phyloP scores from a whole-genome alignment of 768 basidiomycete genomes.

The Amanita brunnescens region DNA sequence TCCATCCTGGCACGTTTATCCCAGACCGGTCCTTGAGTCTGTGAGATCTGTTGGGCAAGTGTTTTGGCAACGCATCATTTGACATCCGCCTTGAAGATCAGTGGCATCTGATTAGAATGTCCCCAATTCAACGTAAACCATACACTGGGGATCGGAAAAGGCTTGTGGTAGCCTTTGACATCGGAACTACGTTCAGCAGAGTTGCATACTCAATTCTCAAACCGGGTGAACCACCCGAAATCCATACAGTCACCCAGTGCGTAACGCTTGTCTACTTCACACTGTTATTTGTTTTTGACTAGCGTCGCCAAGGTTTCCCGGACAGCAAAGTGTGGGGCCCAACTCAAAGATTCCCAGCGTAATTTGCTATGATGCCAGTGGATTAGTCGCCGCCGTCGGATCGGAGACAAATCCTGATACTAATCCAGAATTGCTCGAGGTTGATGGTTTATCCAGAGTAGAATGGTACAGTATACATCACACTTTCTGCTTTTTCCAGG shows the following conservation, averaged over 20 bases:
- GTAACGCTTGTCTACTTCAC: no score
- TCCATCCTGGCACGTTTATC: no score
- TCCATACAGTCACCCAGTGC: constrained; percentile 15
- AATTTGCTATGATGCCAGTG: constrained; percentile 2
- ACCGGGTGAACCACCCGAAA: constrained; percentile 15
- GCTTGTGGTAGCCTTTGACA: not conserved
- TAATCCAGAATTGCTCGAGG: not conserved
- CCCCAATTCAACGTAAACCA: no score
- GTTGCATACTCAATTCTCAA: constrained; percentile 10
- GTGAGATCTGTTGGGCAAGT: no score
- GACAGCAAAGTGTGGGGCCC: not conserved
- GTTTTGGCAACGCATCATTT: no score
- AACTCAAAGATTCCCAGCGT: constrained; percentile 7
- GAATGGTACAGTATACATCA: not conserved
- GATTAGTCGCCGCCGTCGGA: not conserved
- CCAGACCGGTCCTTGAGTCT: no score
- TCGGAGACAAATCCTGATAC: not conserved
- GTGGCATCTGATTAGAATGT: no score
- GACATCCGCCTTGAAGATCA: no score
- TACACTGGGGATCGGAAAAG: no score
- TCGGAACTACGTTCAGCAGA: constrained; percentile 2
- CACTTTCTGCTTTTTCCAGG: no score
- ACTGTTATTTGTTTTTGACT: no score
- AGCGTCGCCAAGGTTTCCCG: constrained; percentile 21
- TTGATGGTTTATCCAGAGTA: not conserved